Evolutionary conservation across 805 yeast species (phyloP).

Genomic region (Hanseniaspora taiwanica): DNA sequence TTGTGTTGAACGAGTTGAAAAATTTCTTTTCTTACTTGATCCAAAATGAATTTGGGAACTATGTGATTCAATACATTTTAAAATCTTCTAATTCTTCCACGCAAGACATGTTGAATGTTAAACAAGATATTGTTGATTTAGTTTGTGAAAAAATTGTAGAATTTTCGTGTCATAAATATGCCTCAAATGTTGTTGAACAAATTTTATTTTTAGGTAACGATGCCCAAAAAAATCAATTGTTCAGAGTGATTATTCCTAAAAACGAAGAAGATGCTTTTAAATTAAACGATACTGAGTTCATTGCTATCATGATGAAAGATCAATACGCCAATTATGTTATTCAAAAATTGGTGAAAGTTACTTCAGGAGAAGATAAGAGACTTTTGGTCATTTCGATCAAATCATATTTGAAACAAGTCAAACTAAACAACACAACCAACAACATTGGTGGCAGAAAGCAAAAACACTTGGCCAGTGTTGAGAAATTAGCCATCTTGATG

Average conservation of each 20-base stretch:
- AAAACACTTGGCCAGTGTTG: conserved; percentile 26
- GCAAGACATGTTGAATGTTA: conserved; percentile 29
- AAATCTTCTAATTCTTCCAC: conserved; percentile 47
- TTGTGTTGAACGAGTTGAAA: conserved; percentile 58
- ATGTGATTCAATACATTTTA: conserved; percentile 90
- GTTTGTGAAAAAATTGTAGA: conserved; percentile 63
- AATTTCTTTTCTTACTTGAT: conserved; percentile 61
- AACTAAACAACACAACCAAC: neutral
- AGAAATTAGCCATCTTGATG: conserved; percentile 23
- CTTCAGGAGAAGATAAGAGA: conserved; percentile 56
- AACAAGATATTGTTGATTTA: conserved; percentile 40
- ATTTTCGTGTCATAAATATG: conserved; percentile 92
- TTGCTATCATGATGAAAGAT: conserved; percentile 91
- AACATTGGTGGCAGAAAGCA: conserved; percentile 7
- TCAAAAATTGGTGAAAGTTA: conserved; percentile 80
- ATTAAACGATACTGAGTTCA: conserved; percentile 52
- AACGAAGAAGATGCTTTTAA: conserved; percentile 30
- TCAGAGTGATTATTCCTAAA: conserved; percentile 51
- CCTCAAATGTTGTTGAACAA: conserved; percentile 94
- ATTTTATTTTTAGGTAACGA: conserved; percentile 64
- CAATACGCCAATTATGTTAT: conserved; percentile 96
- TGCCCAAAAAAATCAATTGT: conserved; percentile 47
- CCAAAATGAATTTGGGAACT: conserved; percentile 95
- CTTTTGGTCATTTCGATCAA: conserved; percentile 60
- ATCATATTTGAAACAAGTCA: conserved; percentile 62